Conservation (phyloP, 2,329 filamentous ascomycete genomes). For the Metarhizium robertsii region DNA sequence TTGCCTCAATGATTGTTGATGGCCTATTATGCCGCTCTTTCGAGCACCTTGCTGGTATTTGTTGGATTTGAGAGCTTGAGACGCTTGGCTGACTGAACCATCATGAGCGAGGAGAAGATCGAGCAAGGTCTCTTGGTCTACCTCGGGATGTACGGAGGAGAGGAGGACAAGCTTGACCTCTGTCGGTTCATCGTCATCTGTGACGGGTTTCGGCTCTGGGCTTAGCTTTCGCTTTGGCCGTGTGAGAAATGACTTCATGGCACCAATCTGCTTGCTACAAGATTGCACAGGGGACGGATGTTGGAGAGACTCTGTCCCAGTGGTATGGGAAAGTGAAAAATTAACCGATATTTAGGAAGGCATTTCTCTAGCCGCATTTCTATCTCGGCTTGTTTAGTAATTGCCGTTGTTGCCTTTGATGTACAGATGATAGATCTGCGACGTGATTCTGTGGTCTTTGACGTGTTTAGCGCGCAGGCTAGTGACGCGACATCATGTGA, state of each 20-base stretch:
- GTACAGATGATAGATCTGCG: neutral
- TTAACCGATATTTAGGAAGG: neutral
- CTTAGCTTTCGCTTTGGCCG: constrained; percentile 40
- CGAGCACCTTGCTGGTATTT: constrained; percentile 15
- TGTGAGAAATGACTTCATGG: constrained; percentile 50
- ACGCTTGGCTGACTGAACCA: constrained; percentile 62
- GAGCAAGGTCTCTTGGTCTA: constrained; percentile 59
- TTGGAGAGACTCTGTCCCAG: neutral
- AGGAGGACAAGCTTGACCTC: constrained; percentile 83
- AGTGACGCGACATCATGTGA: constrained; percentile 5
- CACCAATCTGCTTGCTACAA: neutral
- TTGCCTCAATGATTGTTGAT: constrained; percentile 54
- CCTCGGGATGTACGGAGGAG: constrained; percentile 60
- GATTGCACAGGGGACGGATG: neutral
- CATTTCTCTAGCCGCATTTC: neutral
- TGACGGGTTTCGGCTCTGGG: constrained; percentile 15
- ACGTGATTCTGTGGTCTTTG: neutral
- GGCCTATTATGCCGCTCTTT: constrained; percentile 32
- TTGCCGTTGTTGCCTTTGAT: neutral
- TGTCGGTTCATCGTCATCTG: constrained; percentile 52
- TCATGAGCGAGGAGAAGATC: constrained; percentile 71
- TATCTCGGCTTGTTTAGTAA: neutral
- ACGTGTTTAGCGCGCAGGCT: neutral
- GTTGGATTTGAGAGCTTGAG: constrained; percentile 39
- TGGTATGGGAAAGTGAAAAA: neutral